Evolutionary conservation across 306 rosid species (phyloP), one percentile per base, ranked within the genome.

Genomic region (Medicago truncatula): DNA sequence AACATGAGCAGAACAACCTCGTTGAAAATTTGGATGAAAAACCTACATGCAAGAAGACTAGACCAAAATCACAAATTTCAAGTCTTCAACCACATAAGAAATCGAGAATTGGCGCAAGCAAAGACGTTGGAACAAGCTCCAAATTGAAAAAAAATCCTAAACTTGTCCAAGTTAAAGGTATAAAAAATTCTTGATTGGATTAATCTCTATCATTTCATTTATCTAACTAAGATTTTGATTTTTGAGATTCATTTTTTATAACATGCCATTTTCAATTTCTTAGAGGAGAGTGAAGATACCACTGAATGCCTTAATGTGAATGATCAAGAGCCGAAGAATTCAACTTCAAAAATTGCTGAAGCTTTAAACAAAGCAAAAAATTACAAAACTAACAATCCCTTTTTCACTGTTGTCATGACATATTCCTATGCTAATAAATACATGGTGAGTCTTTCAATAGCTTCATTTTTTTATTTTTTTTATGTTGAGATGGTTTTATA

Each of bases 51-150:
- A 34, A 39, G 15, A 65, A 50, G 31, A 3, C 41, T 40, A 76
- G 4, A 65, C n/a, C 2, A 14, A 64, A 64, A 15, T n/a, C 79
- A 50, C 53, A 36, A 64, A 9, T 38, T 8, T 21, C 47, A 16
- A 36, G 7, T 52, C 53, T 66, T 52, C 54, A 52, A 9, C 56
- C 43, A 8, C 11, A 1, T 6, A 65, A 39, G 40, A 76, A 9
- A 53, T 15, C 10, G 47, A 67, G 21, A 56, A 9, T 41, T 3
- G 6, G 39, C 17, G 44, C 12, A 41, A 23, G 1, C 16, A 18
- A 46, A 66, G 67, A 41, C 15, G 67, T 25, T 54, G 57, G 41
- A 76, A 54, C 13, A 67, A 67, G 69, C 58, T 15, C 46, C 40
- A 57, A 68, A 67, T 5, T 44, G 50, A n/a, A 43, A 12, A 56